Percentiles rank a stretch among this genome's conserved stretches.
phyloP scores from a whole-genome alignment of 2,329 filamentous ascomycete genomes.

The Ceratocystiopsis brevicomis region DNA sequence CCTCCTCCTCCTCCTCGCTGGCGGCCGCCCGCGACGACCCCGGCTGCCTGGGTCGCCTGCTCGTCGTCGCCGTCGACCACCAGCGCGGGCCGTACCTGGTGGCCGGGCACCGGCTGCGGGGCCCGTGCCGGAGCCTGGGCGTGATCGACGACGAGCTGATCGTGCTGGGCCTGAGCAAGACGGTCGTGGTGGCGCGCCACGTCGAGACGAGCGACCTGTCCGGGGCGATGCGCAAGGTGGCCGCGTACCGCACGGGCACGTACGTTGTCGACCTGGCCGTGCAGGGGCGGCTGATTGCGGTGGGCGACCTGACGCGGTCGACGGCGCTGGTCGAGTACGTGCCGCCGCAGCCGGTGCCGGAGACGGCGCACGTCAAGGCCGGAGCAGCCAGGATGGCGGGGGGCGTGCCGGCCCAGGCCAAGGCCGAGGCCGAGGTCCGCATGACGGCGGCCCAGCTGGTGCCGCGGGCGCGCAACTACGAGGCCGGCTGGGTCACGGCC shows the following conservation, averaged over 20 bases:
- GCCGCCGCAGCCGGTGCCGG: conserved; percentile 19
- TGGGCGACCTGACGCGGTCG: conserved; percentile 90
- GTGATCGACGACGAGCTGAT: conserved; percentile 53
- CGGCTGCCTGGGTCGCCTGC: conserved; percentile 48
- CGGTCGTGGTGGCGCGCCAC: conserved; percentile 44
- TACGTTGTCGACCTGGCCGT: conserved; percentile 68
- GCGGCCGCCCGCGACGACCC: no score
- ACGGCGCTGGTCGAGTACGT: conserved; percentile 59
- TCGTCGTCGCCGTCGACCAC: conserved; percentile 67
- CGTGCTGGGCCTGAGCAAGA: conserved; percentile 78
- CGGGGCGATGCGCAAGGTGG: conserved; percentile 47
- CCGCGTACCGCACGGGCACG: conserved; percentile 63
- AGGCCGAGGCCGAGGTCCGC: background rate
- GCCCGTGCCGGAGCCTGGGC: conserved; percentile 61
- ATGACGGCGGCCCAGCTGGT: conserved; percentile 30
- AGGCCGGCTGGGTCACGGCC: conserved; percentile 66
- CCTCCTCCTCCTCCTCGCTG: no score
- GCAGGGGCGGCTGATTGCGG: conserved; percentile 54
- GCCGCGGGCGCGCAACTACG: conserved; percentile 63
- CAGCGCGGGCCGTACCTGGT: conserved; percentile 57
- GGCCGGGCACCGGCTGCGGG: conserved; percentile 49
- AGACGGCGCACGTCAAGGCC: no score
- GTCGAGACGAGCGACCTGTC: conserved; percentile 33
- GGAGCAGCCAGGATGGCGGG: conserved; percentile 7
- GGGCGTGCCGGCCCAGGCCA: background rate